Conservation (phyloP, 331 rosid species). For the Dryas integrifolia region DNA sequence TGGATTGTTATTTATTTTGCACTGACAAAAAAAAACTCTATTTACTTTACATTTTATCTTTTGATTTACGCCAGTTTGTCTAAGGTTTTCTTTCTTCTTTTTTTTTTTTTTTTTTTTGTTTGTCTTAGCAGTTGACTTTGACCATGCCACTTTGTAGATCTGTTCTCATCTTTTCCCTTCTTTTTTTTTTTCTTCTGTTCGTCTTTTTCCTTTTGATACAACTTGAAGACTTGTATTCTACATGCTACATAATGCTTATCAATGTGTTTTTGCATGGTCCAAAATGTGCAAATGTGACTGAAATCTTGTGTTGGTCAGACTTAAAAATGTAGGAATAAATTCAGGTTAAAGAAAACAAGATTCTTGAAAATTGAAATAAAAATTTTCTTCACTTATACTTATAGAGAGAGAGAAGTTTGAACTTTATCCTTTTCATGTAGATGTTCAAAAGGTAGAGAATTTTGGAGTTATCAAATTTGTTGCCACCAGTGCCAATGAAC, state of each 20-base stretch:
- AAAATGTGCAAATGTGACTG: too few relatives aligned
- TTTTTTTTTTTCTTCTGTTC: too few relatives aligned
- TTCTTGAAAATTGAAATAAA: too few relatives aligned
- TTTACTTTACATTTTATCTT: not conserved
- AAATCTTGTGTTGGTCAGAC: too few relatives aligned
- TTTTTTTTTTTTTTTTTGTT: not conserved
- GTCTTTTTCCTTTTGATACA: not conserved
- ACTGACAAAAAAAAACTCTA: not conserved
- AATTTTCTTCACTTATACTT: too few relatives aligned
- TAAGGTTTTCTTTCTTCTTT: not conserved
- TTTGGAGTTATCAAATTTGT: too few relatives aligned
- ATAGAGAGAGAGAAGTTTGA: too few relatives aligned
- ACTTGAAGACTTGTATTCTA: not conserved
- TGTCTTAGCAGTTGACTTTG: not conserved
- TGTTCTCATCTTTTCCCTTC: not conserved
- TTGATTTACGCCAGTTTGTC: not conserved
- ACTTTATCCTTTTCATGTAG: too few relatives aligned
- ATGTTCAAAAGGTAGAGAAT: too few relatives aligned
- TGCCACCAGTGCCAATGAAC: not conserved
- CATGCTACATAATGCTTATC: not conserved
- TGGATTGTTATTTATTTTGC: not conserved
- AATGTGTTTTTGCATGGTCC: not conserved
- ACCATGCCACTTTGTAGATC: not conserved
- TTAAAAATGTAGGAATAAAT: too few relatives aligned
- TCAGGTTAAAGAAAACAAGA: too few relatives aligned